These are phyloP conservation scores for Hysterangium stoloniferum DNA, from an alignment of 768 basidiomycete genomes.

Conservation along the genomic window DNA sequence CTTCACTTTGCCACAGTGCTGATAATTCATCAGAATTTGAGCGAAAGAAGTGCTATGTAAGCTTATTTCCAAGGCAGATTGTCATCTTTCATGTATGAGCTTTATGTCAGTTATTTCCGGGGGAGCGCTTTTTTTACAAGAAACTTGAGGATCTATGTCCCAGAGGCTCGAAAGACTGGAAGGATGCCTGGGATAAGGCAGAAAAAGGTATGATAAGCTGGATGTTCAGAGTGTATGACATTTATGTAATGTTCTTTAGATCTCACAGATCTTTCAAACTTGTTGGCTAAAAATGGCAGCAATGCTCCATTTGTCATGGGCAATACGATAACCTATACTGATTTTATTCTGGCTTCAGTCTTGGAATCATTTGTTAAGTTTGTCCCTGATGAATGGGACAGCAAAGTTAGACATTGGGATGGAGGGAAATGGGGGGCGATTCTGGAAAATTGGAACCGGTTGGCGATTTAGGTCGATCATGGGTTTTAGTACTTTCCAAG, in stretches of 20 bases:
- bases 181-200: constrained; percentile 31
- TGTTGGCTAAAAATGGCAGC: constrained; percentile 22
- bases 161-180: constrained; percentile 21
- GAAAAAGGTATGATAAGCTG: constrained; percentile 22
- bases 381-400: neutral
- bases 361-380: neutral
- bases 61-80: too few relatives aligned
- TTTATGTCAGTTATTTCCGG: constrained; percentile 25
- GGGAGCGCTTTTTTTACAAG: too few relatives aligned
- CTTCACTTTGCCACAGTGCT: too few relatives aligned
- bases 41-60: too few relatives aligned
- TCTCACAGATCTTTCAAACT: constrained; percentile 12
- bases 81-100: constrained; percentile 35
- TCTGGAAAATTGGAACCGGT: too few relatives aligned
- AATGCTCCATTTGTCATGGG: constrained; percentile 33
- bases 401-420: neutral
- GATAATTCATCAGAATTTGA: too few relatives aligned
- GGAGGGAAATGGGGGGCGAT: too few relatives aligned
- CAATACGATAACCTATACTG: constrained; percentile 30
- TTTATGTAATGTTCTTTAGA: too few relatives aligned
- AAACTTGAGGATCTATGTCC: constrained; percentile 31
- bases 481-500: too few relatives aligned
- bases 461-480: too few relatives aligned
- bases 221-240: too few relatives aligned
- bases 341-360: constrained; percentile 29